These are phyloP conservation scores for Pseudotsuga menziesii DNA, from an alignment of 75 land plant genomes.

Conservation along the genomic window DNA sequence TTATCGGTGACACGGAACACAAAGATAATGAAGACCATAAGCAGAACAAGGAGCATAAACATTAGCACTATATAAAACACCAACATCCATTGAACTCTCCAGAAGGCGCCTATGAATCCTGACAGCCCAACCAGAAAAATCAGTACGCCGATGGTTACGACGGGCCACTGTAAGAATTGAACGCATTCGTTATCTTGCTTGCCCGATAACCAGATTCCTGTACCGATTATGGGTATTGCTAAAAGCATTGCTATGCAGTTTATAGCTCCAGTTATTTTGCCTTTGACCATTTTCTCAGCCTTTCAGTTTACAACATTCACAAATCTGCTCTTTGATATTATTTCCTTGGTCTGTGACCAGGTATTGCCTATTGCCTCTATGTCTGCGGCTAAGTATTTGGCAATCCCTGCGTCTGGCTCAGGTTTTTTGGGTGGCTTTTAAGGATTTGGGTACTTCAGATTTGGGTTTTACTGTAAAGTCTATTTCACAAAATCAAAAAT, in stretches of 20 bases:
- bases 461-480: too few relatives aligned
- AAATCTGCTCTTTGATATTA: too few relatives aligned
- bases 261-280: slow-evolving; percentile 30
- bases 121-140: slow-evolving; percentile 37
- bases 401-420: too few relatives aligned
- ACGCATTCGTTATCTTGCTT: slow-evolving; percentile 44
- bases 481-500: too few relatives aligned
- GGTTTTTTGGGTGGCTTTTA: too few relatives aligned
- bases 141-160: slow-evolving; percentile 47
- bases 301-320: too few relatives aligned
- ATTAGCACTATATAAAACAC: slow-evolving; percentile 42
- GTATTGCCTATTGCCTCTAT: too few relatives aligned
- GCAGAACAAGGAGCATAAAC: slow-evolving; percentile 38
- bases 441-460: too few relatives aligned
- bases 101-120: slow-evolving; percentile 48
- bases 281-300: slow-evolving; percentile 20
- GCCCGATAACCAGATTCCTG: slow-evolving; percentile 56
- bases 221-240: slow-evolving; percentile 48
- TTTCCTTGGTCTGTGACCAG: too few relatives aligned
- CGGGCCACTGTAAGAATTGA: slow-evolving; percentile 43
- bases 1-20: slow-evolving; percentile 46
- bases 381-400: too few relatives aligned
- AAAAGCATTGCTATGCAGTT: slow-evolving; percentile 44
- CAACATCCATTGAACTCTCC: slow-evolving; percentile 35
- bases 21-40: slow-evolving; percentile 41